Evolutionary conservation across 768 basidiomycete genomes (phyloP), one percentile per base, ranked within the genome.

Genomic region (Naganishia vaughanmartiniae): DNA sequence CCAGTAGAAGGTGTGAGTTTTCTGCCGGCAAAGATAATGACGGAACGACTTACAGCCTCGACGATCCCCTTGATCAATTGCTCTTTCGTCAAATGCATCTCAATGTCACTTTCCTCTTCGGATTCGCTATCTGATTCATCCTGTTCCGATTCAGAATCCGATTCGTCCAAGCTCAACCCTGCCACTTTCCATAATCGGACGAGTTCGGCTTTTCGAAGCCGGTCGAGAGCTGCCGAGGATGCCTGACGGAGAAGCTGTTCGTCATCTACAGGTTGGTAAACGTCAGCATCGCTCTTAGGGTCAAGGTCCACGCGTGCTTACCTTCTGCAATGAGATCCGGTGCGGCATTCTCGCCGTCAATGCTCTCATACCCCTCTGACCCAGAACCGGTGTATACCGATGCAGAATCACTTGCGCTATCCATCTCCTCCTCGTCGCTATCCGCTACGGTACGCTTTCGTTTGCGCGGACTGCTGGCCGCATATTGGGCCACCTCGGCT

Each of bases 181-280:
- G 78, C 78, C 21, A 81, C 80, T 58, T 76, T 76, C 80, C 80
- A 81, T 28, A 81, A 58, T 14, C 80, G 72, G 31, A 78, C 71
- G n/a, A 81, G 74, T 60, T 81, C 80, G 0, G 77, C 76, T 63
- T 79, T 81, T 33, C 74, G 70, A 21, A 81, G 70, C 4, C 78
- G 76, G 51, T 74, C 76, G 26, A 81, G 67, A 0, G 76, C 75
- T 53, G 76, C 70, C 7, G 76, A 73, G 0, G 80, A 75, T n/a
- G 80, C 80, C 19, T 77, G 73, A 15, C 73, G 73, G 5, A 81
- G 73, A 4, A 81, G 65, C 65, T 79, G 75, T 48, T 79, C 75
- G 67, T 81, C 80, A 39, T 78, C 80, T 81, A 66, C 3, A 54
- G 24, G 21, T 46, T 2, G n/a, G 30, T 2, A 14, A 33, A 45